Evolutionary conservation across 169 alveolate genomes (phyloP).

Genomic region (Ichthyophthirius multifiliis): DNA sequence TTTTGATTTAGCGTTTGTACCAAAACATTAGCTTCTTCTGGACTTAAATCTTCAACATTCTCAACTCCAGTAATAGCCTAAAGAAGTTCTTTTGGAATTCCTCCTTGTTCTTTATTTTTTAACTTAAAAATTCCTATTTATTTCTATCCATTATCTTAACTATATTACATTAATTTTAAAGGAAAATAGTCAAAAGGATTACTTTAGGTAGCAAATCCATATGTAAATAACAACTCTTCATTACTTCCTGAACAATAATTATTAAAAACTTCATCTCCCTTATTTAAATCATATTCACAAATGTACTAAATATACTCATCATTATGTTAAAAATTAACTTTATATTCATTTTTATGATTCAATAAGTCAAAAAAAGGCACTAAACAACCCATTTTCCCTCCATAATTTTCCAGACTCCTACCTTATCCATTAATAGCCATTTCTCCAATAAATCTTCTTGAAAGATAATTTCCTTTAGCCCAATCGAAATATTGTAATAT

Average conservation of each 20-base stretch:
- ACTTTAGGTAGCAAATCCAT: background rate
- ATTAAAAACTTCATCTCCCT: slow-evolving; percentile 1
- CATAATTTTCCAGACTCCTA: background rate
- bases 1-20: background rate
- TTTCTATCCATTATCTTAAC: background rate
- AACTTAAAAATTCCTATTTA: background rate
- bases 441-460: slow-evolving; percentile 7
- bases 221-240: background rate
- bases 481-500: background rate
- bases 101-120: background rate
- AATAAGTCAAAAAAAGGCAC: background rate
- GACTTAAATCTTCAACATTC: background rate
- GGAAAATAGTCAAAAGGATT: background rate
- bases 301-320: background rate
- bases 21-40: background rate
- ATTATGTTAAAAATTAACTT: background rate
- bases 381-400: slow-evolving; percentile 6
- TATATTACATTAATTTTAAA: background rate
- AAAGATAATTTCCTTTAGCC: background rate
- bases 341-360: slow-evolving; percentile 4
- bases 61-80: background rate
- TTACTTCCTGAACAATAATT: background rate
- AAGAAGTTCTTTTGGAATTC: background rate
- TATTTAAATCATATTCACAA: background rate
- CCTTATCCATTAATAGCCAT: background rate